phyloP scores from a whole-genome alignment of 768 basidiomycete genomes.

The Suillus americanus region DNA sequence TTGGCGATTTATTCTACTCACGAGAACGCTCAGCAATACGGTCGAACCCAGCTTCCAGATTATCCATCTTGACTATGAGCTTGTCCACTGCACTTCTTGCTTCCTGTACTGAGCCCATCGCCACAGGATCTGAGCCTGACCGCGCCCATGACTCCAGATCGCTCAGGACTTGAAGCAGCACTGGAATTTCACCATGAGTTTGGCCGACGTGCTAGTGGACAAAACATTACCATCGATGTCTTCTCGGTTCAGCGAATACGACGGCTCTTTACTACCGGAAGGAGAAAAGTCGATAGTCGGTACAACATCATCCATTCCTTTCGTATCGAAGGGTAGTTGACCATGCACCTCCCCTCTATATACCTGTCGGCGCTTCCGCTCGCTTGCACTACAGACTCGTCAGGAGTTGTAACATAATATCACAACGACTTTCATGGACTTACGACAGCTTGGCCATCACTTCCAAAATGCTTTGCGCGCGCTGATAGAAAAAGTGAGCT shows the following conservation, averaged over 20 bases:
- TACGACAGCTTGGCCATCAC: constrained; percentile 88
- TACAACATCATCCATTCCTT: constrained; percentile 78
- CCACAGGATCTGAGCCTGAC: constrained; percentile 42
- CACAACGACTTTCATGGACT: constrained; percentile 22
- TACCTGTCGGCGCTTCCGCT: constrained; percentile 80
- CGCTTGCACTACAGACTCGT: constrained; percentile 52
- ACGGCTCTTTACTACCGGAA: constrained; percentile 56
- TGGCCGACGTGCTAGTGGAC: not conserved
- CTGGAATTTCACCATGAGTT: constrained; percentile 36
- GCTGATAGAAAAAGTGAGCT: constrained; percentile 81
- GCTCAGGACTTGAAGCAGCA: constrained; percentile 57
- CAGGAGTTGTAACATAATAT: not conserved
- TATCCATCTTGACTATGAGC: constrained; percentile 76
- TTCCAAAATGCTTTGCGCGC: constrained; percentile 79
- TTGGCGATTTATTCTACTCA: constrained; percentile 36
- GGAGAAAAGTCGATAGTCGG: constrained; percentile 81
- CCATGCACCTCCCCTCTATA: constrained; percentile 84
- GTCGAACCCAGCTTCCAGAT: constrained; percentile 78
- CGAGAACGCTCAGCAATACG: constrained; percentile 82
- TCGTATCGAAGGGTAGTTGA: constrained; percentile 83
- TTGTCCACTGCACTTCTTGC: constrained; percentile 64
- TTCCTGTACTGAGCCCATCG: constrained; percentile 58
- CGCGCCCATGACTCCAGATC: constrained; percentile 62
- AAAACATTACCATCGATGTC: constrained; percentile 66
- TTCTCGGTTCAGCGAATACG: constrained; percentile 65